phyloP scores from a whole-genome alignment of 495 filamentous ascomycete genomes.

The Achaetomiella virescens region DNA sequence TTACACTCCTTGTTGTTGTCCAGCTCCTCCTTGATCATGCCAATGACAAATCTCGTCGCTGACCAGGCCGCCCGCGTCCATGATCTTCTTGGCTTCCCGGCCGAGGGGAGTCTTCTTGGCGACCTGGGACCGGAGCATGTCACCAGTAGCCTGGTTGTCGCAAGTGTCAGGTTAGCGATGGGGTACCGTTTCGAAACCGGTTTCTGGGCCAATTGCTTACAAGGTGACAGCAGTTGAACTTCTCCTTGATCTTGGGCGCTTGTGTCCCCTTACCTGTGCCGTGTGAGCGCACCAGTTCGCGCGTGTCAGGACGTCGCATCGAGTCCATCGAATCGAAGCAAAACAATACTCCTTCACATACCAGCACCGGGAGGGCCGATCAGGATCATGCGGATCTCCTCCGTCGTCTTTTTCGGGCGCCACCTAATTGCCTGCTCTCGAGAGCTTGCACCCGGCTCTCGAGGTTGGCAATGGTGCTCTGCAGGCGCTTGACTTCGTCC shows the following conservation, averaged over 20 bases:
- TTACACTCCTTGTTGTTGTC: slow-evolving; percentile 91
- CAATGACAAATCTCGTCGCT: slow-evolving; percentile 98
- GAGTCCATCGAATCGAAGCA: background rate
- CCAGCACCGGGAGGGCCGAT: slow-evolving; percentile 97
- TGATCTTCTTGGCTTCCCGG: slow-evolving; percentile 99
- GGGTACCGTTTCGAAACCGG: background rate
- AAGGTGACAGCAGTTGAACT: slow-evolving; percentile 93
- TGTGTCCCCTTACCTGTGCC: slow-evolving; percentile 94
- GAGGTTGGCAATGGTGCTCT: slow-evolving; percentile 72
- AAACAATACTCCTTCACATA: slow-evolving; percentile 40
- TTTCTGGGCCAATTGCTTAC: slow-evolving; percentile 49
- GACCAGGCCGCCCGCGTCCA: slow-evolving; percentile 95
- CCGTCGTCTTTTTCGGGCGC: slow-evolving; percentile 40
- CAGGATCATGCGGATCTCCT: slow-evolving; percentile 85
- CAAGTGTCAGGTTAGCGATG: slow-evolving; percentile 6
- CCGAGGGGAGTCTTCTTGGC: slow-evolving; percentile 95
- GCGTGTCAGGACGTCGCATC: background rate
- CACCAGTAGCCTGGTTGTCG: slow-evolving; percentile 75
- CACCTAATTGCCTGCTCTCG: slow-evolving; percentile 54
- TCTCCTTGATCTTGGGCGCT: slow-evolving; percentile 95
- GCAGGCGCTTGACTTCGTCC: slow-evolving; percentile 69
- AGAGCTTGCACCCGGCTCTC: slow-evolving; percentile 76
- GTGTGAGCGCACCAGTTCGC: slow-evolving; percentile 9
- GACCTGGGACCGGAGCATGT: slow-evolving; percentile 98
- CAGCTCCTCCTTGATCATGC: slow-evolving; percentile 97